Evolutionary conservation across 2,329 filamentous ascomycete genomes (phyloP), one percentile per base, ranked within the genome.

Genomic region (Colletotrichum tropicale): DNA sequence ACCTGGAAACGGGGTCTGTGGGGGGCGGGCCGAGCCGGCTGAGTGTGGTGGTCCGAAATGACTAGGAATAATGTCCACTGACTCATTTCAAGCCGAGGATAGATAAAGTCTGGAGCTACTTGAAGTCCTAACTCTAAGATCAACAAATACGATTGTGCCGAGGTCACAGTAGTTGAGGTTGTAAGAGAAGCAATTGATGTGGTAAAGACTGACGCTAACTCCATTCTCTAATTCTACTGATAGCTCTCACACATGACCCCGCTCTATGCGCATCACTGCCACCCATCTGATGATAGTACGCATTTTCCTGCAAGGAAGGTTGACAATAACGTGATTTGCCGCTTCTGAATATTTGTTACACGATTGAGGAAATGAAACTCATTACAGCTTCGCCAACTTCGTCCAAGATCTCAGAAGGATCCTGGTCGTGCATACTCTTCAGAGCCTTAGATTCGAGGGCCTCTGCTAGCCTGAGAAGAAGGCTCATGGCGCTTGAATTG

Each of bases 211-310:
- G 6, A 13, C 12, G n/a, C 43, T 52, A 3, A 13, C n/a, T 52
- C 18, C 5, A 48, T 18, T 12, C 32, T 30, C 30, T 30, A 4
- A 30, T 30, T 30, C 3, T 10, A 30, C 9, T 30, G n/a, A n/a
- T n/a, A 30, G 30, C 30, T 30, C 9, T 30, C 10, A 48, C 18
- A n/a, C 2, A 8, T 48, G 38, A 3, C 8, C 18, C 18, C 9
- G 9, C 9, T n/a, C n/a, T 1, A n/a, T 0, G 9, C 9, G 16
- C 18, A 9, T n/a, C 9, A 6, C 18, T 6, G n/a, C n/a, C 38
- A n/a, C 2, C 2, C 16, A 43, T 43, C 7, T 16, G 2, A 16
- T 16, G 4, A 38, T 38, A 16, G 7, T 8, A 3, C 34, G 34
- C 6, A 16, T 36, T 6, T 38, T 38, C 16, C 16, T 8, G n/a